phyloP scores from a whole-genome alignment of 176 grass and related monocot genomes.

The Elaeis guineensis region DNA sequence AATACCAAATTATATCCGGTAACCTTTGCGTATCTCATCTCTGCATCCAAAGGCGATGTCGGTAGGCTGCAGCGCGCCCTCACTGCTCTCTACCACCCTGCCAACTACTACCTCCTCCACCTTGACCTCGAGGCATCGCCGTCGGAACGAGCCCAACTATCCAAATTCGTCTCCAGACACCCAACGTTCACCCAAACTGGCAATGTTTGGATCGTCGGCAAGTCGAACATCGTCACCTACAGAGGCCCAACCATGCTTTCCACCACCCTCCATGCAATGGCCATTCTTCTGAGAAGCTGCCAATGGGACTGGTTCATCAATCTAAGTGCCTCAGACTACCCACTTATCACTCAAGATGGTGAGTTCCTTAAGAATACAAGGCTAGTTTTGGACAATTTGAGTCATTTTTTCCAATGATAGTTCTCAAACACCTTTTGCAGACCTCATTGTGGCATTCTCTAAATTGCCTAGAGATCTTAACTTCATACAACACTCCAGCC shows the following conservation, averaged over 20 bases:
- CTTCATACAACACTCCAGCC: conserved; percentile 86
- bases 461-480: conserved; percentile 74
- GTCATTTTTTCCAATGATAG: not conserved
- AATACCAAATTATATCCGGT: conserved; percentile 39
- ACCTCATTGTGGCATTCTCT: conserved; percentile 81
- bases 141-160: conserved; percentile 48
- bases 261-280: conserved; percentile 87
- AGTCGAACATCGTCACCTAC: conserved; percentile 82
- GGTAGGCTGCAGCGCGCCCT: conserved; percentile 42
- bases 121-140: conserved; percentile 67
- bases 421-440: conserved; percentile 28
- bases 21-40: conserved; percentile 89
- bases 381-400: not conserved
- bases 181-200: conserved; percentile 40
- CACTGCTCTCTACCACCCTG: conserved; percentile 86
- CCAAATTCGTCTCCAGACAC: conserved; percentile 41
- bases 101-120: conserved; percentile 81
- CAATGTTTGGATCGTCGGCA: conserved; percentile 79
- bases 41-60: conserved; percentile 65
- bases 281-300: conserved; percentile 58
- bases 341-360: conserved; percentile 90
- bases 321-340: conserved; percentile 95
- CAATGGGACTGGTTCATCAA: conserved; percentile 98
- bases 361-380: not conserved
- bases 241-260: conserved; percentile 91